Base-by-base conservation (phyloP, 768 basidiomycete genomes). In the Kwoniella shandongensis region DNA sequence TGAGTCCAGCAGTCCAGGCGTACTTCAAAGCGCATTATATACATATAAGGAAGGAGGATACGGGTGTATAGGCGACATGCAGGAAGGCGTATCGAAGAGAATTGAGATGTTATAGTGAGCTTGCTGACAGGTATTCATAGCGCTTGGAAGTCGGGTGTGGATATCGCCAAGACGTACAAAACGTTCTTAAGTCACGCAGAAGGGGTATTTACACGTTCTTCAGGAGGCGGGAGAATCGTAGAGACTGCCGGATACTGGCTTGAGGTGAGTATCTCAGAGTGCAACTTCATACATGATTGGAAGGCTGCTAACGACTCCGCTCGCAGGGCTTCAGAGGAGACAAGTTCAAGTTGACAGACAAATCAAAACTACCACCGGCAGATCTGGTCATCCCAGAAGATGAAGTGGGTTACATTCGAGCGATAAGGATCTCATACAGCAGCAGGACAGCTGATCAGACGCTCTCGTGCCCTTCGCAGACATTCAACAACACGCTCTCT, bases 231-330 rank as follows among this genome's bases (percentile, higher is more conserved):
- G 1, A 52, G 72, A 29, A 63, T 67, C 1, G 66, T 67, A 0
- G 69, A 73, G 53, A 66, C 69, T 11, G 59, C 55, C 3, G 50
- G 50, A 22, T 70, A 73, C 47, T 73, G 72, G 72, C 29, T 70
- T 11, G 57, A 68, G 49, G 71, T 73, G 40, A 47, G 70, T 59
- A 17, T n/a, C 12, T n/a, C 18, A 25, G 17, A n/a, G n/a, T n/a
- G n/a, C n/a, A n/a, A n/a, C n/a, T n/a, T n/a, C n/a, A n/a, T n/a
- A n/a, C n/a, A n/a, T n/a, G n/a, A n/a, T n/a, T n/a, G n/a, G n/a
- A n/a, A n/a, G n/a, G n/a, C n/a, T n/a, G n/a, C n/a, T n/a, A n/a
- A n/a, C n/a, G n/a, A n/a, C n/a, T n/a, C n/a, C 40, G 23, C 25
- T 27, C 25, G 2, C 2, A 72, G 70, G 71, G 71, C 30, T 64